phyloP scores from a whole-genome alignment of 345 rosid species.

The Erucastrum elatum region DNA sequence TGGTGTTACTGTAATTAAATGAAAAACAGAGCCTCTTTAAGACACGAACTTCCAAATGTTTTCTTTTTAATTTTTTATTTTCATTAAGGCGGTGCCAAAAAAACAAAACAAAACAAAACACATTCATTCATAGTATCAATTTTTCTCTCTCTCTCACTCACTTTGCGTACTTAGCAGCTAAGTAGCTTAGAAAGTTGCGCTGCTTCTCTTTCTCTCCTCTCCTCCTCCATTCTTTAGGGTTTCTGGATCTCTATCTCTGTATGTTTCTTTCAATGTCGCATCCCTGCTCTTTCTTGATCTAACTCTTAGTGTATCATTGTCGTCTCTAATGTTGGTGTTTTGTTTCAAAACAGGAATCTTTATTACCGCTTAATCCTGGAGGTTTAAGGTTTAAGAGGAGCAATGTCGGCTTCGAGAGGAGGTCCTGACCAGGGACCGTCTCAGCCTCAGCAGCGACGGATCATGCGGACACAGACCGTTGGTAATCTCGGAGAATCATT shows the following conservation, averaged over 20 bases:
- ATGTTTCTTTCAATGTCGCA: slow-evolving; percentile 20
- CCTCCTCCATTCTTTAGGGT: slow-evolving; percentile 36
- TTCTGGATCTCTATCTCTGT: slow-evolving; percentile 18
- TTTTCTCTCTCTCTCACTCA: slow-evolving; percentile 11
- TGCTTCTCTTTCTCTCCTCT: slow-evolving; percentile 18
- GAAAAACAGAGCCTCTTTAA: not conserved
- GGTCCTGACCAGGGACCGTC: slow-evolving; percentile 51
- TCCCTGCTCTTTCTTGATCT: slow-evolving; percentile 6
- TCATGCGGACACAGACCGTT: slow-evolving; percentile 82
- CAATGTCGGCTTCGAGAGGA: slow-evolving; percentile 60
- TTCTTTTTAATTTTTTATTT: not conserved
- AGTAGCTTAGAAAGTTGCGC: slow-evolving; percentile 50
- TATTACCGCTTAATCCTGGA: slow-evolving; percentile 20
- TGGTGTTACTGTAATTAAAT: slow-evolving; percentile 27
- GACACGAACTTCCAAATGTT: slow-evolving; percentile 29
- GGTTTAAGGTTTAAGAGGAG: slow-evolving; percentile 2
- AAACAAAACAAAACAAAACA: slow-evolving; percentile 22
- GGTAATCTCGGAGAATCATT: slow-evolving; percentile 93
- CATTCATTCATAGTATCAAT: slow-evolving; percentile 1
- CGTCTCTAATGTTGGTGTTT: not conserved
- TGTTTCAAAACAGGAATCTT: not conserved
- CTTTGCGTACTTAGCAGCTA: slow-evolving; percentile 46
- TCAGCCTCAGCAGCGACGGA: slow-evolving; percentile 56
- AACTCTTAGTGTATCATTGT: not conserved
- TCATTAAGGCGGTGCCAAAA: slow-evolving; percentile 8